These are phyloP conservation scores for Fusarium brevicatenulatum DNA, from an alignment of 2,329 filamentous ascomycete genomes.

Conservation along the genomic window DNA sequence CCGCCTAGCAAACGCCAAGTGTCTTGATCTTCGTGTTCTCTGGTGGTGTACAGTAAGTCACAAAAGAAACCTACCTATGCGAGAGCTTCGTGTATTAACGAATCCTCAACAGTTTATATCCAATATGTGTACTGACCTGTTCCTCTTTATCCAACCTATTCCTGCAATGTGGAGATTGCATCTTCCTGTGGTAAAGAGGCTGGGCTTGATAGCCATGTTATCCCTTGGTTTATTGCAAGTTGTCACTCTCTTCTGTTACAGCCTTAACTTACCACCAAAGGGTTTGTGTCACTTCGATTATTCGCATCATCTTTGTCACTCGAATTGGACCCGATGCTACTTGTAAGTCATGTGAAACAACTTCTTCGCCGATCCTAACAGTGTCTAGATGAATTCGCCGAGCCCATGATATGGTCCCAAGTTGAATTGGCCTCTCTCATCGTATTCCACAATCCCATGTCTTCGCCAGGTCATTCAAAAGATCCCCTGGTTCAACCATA, in stretches of 20 bases:
- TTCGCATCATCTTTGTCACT: slow-evolving; percentile 42
- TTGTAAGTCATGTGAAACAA: slow-evolving; percentile 30
- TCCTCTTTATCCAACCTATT: slow-evolving; percentile 52
- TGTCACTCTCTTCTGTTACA: too few species aligned
- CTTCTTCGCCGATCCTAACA: neutral
- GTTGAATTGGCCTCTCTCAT: slow-evolving; percentile 47
- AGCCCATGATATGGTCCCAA: slow-evolving; percentile 47
- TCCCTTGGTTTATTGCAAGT: slow-evolving; percentile 44
- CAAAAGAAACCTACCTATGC: too few species aligned
- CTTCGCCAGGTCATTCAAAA: slow-evolving; percentile 45
- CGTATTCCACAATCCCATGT: slow-evolving; percentile 47
- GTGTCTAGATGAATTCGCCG: slow-evolving; percentile 37
- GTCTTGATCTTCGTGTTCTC: slow-evolving; percentile 44
- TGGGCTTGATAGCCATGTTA: slow-evolving; percentile 44
- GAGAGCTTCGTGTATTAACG: neutral
- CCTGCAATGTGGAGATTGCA: slow-evolving; percentile 51
- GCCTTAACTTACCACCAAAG: neutral
- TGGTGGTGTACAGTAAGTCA: slow-evolving; percentile 48
- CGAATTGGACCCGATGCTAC: slow-evolving; percentile 41
- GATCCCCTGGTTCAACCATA: slow-evolving; percentile 45
- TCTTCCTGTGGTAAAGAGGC: slow-evolving; percentile 44
- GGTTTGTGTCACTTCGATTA: slow-evolving; percentile 43
- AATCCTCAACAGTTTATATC: slow-evolving; percentile 41
- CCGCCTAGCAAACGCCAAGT: slow-evolving; percentile 33
- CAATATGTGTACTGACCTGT: slow-evolving; percentile 51